Percentiles rank a stretch among this genome's conserved stretches.
phyloP scores from a whole-genome alignment of 2,329 filamentous ascomycete species.

The Colletotrichum costaricense region DNA sequence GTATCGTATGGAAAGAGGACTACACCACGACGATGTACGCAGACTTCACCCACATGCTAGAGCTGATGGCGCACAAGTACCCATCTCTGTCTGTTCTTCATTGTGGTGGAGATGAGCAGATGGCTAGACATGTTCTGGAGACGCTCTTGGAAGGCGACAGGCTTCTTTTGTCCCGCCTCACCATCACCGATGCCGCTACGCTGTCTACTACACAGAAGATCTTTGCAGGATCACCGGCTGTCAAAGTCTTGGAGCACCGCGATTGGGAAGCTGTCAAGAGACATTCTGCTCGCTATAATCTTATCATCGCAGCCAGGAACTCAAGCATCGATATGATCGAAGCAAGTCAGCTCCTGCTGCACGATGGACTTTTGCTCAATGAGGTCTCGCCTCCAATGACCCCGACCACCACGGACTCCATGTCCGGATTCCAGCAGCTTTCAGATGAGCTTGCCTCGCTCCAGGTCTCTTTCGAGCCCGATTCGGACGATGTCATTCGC shows the following conservation, averaged over 20 bases:
- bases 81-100: constrained; percentile 53
- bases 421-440: neutral
- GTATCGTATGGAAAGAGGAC: constrained; percentile 60
- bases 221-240: constrained; percentile 34
- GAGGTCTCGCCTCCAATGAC: constrained; percentile 15
- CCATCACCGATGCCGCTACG: constrained; percentile 39
- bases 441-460: neutral
- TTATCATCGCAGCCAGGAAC: constrained; percentile 43
- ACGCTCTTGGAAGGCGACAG: constrained; percentile 41
- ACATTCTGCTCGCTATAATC: constrained; percentile 44
- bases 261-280: constrained; percentile 37
- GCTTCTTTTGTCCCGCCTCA: constrained; percentile 48
- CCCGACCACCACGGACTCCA: constrained; percentile 4
- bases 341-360: constrained; percentile 41
- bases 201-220: constrained; percentile 1
- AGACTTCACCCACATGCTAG: constrained; percentile 43
- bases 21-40: constrained; percentile 39
- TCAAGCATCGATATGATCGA: constrained; percentile 27
- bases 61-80: constrained; percentile 51
- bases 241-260: constrained; percentile 44
- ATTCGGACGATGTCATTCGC: neutral
- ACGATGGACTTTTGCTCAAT: constrained; percentile 44
- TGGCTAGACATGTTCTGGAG: constrained; percentile 42
- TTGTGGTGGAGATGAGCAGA: constrained; percentile 43
- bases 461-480: neutral